Evolutionary conservation across 2,329 filamentous ascomycete genomes (phyloP).

Genomic region (Didymellaceae sp.): DNA sequence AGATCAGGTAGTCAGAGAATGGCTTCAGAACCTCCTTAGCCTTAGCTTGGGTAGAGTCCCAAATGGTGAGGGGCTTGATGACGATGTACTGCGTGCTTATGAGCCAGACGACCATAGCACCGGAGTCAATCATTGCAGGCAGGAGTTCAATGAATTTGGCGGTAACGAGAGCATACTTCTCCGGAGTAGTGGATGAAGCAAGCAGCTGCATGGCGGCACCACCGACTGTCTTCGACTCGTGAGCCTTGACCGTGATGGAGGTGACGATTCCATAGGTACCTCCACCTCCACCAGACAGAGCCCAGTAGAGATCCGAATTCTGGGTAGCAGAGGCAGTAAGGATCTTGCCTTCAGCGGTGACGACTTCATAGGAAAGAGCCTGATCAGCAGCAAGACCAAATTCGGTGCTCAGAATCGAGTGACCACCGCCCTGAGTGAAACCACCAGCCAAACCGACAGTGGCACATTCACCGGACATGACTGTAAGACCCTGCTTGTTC

Average conservation of each 20-base stretch:
- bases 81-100: constrained; percentile 21
- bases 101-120: constrained; percentile 28
- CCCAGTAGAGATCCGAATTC: constrained; percentile 48
- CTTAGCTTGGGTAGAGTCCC: constrained; percentile 22
- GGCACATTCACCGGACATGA: constrained; percentile 40
- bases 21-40: constrained; percentile 33
- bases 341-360: constrained; percentile 39
- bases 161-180: constrained; percentile 21
- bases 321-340: constrained; percentile 37
- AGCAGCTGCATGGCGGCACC: constrained; percentile 32
- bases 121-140: constrained; percentile 30
- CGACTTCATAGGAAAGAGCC: constrained; percentile 38
- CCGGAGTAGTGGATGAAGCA: constrained; percentile 23
- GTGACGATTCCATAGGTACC: constrained; percentile 42
- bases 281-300: constrained; percentile 41
- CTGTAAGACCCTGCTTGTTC: constrained; percentile 22
- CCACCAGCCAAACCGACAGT: constrained; percentile 46
- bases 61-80: constrained; percentile 25
- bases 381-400: constrained; percentile 43
- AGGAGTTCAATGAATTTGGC: constrained; percentile 23
- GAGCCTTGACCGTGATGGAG: constrained; percentile 39
- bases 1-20: constrained; percentile 27
- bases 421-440: constrained; percentile 41
- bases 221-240: constrained; percentile 26
- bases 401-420: constrained; percentile 28